These are phyloP conservation scores for Tranzscheliella williamsii DNA, from an alignment of 1,284 basidiomycete genomes.

Conservation along the genomic window DNA sequence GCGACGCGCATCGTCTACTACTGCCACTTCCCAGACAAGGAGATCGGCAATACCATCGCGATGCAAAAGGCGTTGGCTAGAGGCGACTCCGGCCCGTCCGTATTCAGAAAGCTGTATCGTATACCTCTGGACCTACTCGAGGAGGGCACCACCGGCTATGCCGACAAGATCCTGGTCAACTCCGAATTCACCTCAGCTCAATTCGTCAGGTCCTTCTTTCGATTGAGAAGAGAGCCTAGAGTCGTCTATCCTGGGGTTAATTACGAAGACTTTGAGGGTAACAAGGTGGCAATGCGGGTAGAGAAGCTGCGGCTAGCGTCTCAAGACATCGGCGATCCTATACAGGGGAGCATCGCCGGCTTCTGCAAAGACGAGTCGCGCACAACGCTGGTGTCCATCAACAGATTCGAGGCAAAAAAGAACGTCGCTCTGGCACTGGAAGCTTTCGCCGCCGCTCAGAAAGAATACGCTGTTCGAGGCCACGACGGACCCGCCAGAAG, in stretches of 20 bases:
- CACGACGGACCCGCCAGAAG: no score
- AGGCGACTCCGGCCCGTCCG: conserved; percentile 39
- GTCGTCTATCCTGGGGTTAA: conserved; percentile 88
- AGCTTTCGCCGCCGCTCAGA: conserved; percentile 68
- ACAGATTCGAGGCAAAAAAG: conserved; percentile 96
- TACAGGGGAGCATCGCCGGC: conserved; percentile 9
- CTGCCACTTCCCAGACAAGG: conserved; percentile 87
- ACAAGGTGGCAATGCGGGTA: conserved; percentile 23
- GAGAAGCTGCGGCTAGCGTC: conserved; percentile 64
- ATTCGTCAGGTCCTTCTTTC: conserved; percentile 76
- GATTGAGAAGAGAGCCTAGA: conserved; percentile 69
- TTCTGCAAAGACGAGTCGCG: conserved; percentile 44
- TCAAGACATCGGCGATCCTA: conserved; percentile 14
- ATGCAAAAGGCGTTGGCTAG: conserved; percentile 57
- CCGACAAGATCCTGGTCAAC: conserved; percentile 88
- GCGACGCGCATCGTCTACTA: conserved; percentile 87
- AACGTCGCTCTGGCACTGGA: conserved; percentile 80
- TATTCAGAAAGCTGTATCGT: conserved; percentile 67
- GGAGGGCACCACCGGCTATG: conserved; percentile 83
- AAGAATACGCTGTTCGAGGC: conserved; percentile 23
- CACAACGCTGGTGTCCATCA: conserved; percentile 83
- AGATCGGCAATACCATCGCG: conserved; percentile 67
- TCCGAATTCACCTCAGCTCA: conserved; percentile 75
- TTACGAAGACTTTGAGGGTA: conserved; percentile 13
- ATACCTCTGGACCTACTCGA: conserved; percentile 88